phyloP scores from a whole-genome alignment of 1,284 basidiomycete genomes.

The Rhodofomes roseus region DNA sequence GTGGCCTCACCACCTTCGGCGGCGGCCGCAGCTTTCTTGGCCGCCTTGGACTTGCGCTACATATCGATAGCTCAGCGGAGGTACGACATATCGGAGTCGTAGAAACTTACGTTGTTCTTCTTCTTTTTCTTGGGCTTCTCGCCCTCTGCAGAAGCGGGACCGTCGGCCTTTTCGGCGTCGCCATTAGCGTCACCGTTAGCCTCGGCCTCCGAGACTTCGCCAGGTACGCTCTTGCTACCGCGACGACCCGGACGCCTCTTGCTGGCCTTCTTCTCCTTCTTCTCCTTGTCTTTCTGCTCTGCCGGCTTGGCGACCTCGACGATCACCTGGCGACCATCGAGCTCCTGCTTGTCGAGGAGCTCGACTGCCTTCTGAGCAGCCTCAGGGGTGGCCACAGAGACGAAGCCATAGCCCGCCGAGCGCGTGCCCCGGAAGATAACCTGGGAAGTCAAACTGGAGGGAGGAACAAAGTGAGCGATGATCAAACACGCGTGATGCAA shows the following conservation, averaged over 20 bases:
- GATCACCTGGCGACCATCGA: constrained; percentile 84
- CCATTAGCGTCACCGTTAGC: constrained; percentile 65
- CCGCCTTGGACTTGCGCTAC: constrained; percentile 53
- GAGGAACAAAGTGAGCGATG: constrained; percentile 10
- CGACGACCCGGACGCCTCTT: constrained; percentile 79
- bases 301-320: constrained; percentile 88
- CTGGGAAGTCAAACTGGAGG: constrained; percentile 44
- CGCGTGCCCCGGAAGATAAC: constrained; percentile 79
- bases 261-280: constrained; percentile 61
- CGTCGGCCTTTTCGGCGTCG: constrained; percentile 45
- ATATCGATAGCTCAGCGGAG: constrained; percentile 9
- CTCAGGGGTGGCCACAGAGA: constrained; percentile 75
- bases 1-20: constrained; percentile 10
- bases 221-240: constrained; percentile 77
- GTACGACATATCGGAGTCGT: constrained; percentile 9
- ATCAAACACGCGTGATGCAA: constrained; percentile 11
- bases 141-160: constrained; percentile 45
- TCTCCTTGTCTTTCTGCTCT: constrained; percentile 82
- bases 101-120: constrained; percentile 53
- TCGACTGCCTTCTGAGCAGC: constrained; percentile 87
- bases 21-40: constrained; percentile 40
- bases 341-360: constrained; percentile 80
- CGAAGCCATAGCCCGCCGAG: constrained; percentile 91
- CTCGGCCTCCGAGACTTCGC: constrained; percentile 83
- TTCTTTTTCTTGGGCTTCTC: constrained; percentile 81